Conservation (phyloP, 202 grass and related monocot genomes). For the Hordeum pubiflorum region DNA sequence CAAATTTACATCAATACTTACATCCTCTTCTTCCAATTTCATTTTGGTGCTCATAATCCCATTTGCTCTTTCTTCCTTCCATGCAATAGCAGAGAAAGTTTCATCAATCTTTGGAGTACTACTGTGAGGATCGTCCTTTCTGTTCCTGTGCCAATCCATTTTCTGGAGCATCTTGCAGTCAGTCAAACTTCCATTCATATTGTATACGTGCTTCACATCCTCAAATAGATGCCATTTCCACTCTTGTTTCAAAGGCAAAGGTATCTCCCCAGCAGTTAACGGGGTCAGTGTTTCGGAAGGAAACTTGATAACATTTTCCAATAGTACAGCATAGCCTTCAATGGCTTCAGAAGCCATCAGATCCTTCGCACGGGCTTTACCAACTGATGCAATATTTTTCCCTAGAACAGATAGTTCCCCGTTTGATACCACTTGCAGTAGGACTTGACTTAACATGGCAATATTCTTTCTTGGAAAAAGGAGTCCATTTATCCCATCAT, state of each 20-base stretch:
- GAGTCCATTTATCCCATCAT: slow-evolving; percentile 81
- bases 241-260: slow-evolving; percentile 62
- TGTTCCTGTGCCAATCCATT: slow-evolving; percentile 53
- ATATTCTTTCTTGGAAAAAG: slow-evolving; percentile 68
- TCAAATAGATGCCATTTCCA: slow-evolving; percentile 89
- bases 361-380: slow-evolving; percentile 76
- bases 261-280: slow-evolving; percentile 54
- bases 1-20: slow-evolving; percentile 27
- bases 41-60: slow-evolving; percentile 48
- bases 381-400: slow-evolving; percentile 68
- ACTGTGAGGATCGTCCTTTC: slow-evolving; percentile 30
- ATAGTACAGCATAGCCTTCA: slow-evolving; percentile 60
- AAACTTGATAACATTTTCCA: slow-evolving; percentile 78
- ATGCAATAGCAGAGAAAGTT: slow-evolving; percentile 61
- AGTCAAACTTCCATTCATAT: slow-evolving; percentile 38
- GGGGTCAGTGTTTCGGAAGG: slow-evolving; percentile 58
- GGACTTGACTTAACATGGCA: slow-evolving; percentile 43
- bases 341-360: slow-evolving; percentile 74
- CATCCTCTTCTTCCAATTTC: slow-evolving; percentile 83
- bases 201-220: slow-evolving; percentile 39
- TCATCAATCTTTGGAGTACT: slow-evolving; percentile 50
- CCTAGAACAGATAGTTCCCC: slow-evolving; percentile 60
- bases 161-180: slow-evolving; percentile 64
- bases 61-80: slow-evolving; percentile 85
- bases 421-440: slow-evolving; percentile 61